These are phyloP conservation scores for Solanum pinnatisectum DNA, from an alignment of 257 asterid genomes.

Conservation along the genomic window DNA sequence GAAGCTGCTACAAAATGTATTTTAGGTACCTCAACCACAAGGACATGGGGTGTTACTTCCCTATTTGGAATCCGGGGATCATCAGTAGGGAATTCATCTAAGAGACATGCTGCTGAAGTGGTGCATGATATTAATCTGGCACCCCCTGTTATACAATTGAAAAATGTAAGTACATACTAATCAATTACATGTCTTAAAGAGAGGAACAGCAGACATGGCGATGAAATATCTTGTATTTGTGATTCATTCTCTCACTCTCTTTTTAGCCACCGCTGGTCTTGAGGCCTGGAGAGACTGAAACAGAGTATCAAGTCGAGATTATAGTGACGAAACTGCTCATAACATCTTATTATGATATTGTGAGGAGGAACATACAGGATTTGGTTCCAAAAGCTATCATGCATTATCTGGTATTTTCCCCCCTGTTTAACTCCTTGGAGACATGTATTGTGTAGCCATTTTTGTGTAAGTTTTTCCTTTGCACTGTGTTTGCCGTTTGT, in stretches of 20 bases:
- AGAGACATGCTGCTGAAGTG: background rate
- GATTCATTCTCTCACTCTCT: background rate
- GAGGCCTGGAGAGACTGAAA: constrained; percentile 45
- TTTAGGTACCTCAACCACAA: background rate
- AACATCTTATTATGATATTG: constrained; percentile 61
- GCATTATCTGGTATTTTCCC: constrained; percentile 45
- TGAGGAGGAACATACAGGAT: constrained; percentile 58
- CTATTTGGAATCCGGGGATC: background rate
- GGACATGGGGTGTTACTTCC: constrained; percentile 10
- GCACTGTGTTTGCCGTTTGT: background rate
- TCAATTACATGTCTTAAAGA: background rate
- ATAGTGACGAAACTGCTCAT: constrained; percentile 40
- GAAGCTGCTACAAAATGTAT: background rate
- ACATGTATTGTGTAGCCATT: background rate
- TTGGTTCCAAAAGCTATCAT: constrained; percentile 67
- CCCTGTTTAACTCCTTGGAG: background rate
- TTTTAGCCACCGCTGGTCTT: constrained; percentile 39
- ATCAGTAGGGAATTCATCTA: background rate
- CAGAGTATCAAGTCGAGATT: constrained; percentile 52
- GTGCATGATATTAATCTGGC: background rate
- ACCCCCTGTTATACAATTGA: constrained; percentile 1
- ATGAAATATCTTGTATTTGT: background rate
- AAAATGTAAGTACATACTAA: background rate
- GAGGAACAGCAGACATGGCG: background rate
- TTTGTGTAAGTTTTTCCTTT: background rate